A percentile compares a stretch with the other conserved stretches of the same genome.
These are phyloP conservation scores for Larix sibirica DNA, from an alignment of 83 land plant species.

Conservation along the genomic window DNA sequence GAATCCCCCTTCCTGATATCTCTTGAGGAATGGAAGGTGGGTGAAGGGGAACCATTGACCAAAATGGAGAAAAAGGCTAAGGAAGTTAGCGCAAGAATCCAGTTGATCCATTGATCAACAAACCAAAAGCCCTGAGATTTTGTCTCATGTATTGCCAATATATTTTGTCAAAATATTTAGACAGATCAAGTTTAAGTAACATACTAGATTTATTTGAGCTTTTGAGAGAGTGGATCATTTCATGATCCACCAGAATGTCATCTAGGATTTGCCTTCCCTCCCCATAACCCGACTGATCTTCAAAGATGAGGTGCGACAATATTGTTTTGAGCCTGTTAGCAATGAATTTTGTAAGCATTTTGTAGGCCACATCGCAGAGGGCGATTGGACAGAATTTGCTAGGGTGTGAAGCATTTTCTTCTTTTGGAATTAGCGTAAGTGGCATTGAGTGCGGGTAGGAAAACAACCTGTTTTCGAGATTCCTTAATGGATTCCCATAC, in stretches of 20 bases:
- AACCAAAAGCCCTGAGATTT: not conserved
- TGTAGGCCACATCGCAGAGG: not conserved
- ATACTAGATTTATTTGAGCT: not conserved
- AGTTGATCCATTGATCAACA: not conserved
- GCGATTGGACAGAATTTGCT: too few relatives aligned
- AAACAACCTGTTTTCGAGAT: too few relatives aligned
- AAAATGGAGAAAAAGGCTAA: not conserved
- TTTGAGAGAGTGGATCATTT: not conserved
- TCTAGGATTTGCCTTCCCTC: not conserved
- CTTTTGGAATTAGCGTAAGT: too few relatives aligned
- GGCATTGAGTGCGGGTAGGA: too few relatives aligned
- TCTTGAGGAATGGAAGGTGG: not conserved
- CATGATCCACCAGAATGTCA: not conserved
- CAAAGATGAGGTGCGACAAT: not conserved
- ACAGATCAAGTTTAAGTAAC: not conserved
- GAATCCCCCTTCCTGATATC: not conserved
- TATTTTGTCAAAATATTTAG: too few relatives aligned
- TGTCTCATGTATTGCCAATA: not conserved
- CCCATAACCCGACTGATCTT: not conserved
- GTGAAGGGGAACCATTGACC: not conserved
- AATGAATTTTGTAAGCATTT: not conserved
- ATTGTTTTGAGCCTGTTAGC: not conserved
- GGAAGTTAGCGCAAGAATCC: not conserved
- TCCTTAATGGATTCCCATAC: too few relatives aligned
- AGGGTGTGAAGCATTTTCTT: too few relatives aligned